A percentile compares a stretch with the other conserved stretches of the same genome.
These are phyloP conservation scores for Codiaeum variegatum DNA, from an alignment of 441 rosid genomes.

Conservation along the genomic window DNA sequence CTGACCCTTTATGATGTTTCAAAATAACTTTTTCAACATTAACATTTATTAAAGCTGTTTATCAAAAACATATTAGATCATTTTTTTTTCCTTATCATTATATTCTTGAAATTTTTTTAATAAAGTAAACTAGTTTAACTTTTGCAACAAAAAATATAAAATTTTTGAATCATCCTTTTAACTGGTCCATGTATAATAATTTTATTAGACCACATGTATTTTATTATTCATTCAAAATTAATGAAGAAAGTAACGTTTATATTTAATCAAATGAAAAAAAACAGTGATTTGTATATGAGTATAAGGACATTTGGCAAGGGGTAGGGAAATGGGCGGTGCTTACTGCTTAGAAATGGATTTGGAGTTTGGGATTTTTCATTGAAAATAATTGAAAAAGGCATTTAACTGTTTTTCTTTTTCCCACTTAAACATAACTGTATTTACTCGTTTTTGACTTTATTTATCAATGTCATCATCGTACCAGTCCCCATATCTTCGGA, in stretches of 20 bases:
- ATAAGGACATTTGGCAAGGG: slow-evolving; percentile 11
- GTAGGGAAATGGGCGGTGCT: slow-evolving; percentile 25
- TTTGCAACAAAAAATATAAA: too few species aligned
- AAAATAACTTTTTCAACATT: too few species aligned
- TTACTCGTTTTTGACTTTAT: background rate
- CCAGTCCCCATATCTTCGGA: background rate
- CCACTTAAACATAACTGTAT: background rate
- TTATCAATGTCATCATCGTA: slow-evolving; percentile 1
- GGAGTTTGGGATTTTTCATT: background rate
- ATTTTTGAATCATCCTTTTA: too few species aligned
- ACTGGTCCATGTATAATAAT: too few species aligned
- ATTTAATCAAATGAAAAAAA: background rate
- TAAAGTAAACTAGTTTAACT: too few species aligned
- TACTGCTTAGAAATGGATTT: slow-evolving; percentile 8
- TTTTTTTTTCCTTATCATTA: too few species aligned
- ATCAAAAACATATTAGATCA: too few species aligned
- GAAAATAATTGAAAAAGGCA: background rate
- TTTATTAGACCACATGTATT: too few species aligned
- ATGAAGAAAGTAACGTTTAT: too few species aligned
- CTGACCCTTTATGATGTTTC: too few species aligned
- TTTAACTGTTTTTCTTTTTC: background rate
- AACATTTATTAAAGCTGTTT: too few species aligned
- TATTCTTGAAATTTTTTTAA: too few species aligned
- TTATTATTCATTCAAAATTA: background rate
- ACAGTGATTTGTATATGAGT: background rate